Base-by-base conservation (phyloP, 1,139 yeast genomes). In the Taiozyma onychis region DNA sequence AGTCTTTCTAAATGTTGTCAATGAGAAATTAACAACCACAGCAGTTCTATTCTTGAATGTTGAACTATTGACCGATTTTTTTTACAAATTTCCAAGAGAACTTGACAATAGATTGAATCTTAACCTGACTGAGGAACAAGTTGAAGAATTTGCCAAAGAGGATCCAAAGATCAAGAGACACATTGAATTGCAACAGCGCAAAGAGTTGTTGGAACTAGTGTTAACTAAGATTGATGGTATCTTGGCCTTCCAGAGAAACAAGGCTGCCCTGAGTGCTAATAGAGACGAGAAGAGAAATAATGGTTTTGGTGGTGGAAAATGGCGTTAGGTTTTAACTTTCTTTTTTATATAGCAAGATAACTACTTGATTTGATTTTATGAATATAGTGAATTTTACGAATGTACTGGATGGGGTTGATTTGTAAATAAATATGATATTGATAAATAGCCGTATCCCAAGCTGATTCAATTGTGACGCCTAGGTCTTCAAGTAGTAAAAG, bases 71-170 rank as follows among this genome's bases (percentile, higher is more conserved):
- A 86, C 96, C 58, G 99, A 95, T 68, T 95, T 95, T 64, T 93
- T 91, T 68, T 93, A 95, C 69, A 90, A 89, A 62, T 93, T 95
- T 70, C 99, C 99, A 1, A 78, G 98, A 51, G 97, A 90, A 65
- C 75, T 95, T 55, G 99, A 95, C 67, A 74, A 75, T 51, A 81
- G 84, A 57, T 77, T 95, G 54, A 57, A 57, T 16, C 82, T 87
- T 54, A 75, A 74, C 54, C 72, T 93, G 61, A 74, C 81, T 11
- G 76, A 76, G 48, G 96, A 89, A 49, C 95, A 91, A 63, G 77
- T 93, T 53, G 98, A 91, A 62, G 71, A 72, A 53, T 88, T 91
- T 71, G 99, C 99, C 1, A 89, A 89, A 62, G 98, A 95, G 67
- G 99, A 95, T 70, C 95, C 96, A 16, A 88, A 85, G 69, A 81